Conservation (phyloP, 2,329 filamentous ascomycete species). For the Lachnellula hyalina region DNA sequence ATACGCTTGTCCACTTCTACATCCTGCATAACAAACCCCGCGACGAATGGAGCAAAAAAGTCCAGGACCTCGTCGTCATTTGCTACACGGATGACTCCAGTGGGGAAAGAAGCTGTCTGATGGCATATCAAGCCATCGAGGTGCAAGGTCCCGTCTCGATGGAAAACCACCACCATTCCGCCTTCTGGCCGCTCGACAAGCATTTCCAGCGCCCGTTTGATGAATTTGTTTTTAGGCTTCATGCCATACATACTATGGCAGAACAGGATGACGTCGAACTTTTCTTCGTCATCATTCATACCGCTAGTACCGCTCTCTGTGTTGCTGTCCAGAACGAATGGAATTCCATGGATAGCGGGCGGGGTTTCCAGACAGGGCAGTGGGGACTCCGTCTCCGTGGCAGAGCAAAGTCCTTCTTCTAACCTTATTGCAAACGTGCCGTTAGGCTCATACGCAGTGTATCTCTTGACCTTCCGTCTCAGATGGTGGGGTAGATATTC, state of each 20-base stretch:
- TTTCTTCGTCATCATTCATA: slow-evolving; percentile 28
- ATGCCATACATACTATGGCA: slow-evolving; percentile 62
- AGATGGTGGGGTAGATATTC: slow-evolving; percentile 40
- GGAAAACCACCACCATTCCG: slow-evolving; percentile 50
- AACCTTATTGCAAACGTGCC: slow-evolving; percentile 38
- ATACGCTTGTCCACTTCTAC: slow-evolving; percentile 28
- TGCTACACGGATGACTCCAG: slow-evolving; percentile 38
- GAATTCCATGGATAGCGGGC: slow-evolving; percentile 35
- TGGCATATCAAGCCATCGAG: slow-evolving; percentile 46
- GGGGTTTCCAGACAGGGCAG: slow-evolving; percentile 39
- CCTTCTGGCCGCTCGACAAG: slow-evolving; percentile 36
- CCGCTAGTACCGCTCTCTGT: slow-evolving; percentile 15
- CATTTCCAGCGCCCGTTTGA: slow-evolving; percentile 44
- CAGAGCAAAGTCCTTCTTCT: slow-evolving; percentile 37
- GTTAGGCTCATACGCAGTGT: slow-evolving; percentile 43
- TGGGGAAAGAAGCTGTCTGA: slow-evolving; percentile 41
- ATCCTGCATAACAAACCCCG: slow-evolving; percentile 39
- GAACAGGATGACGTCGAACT: slow-evolving; percentile 53
- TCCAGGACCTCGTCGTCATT: slow-evolving; percentile 44
- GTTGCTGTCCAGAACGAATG: slow-evolving; percentile 35
- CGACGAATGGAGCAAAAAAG: slow-evolving; percentile 47
- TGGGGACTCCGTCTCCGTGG: slow-evolving; percentile 27
- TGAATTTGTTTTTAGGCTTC: slow-evolving; percentile 40
- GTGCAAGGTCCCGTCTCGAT: slow-evolving; percentile 42
- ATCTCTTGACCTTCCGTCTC: slow-evolving; percentile 42